Evolutionary conservation across 371 early-diverging fungal species (phyloP).

Genomic region (Umbelopsis sp.): DNA sequence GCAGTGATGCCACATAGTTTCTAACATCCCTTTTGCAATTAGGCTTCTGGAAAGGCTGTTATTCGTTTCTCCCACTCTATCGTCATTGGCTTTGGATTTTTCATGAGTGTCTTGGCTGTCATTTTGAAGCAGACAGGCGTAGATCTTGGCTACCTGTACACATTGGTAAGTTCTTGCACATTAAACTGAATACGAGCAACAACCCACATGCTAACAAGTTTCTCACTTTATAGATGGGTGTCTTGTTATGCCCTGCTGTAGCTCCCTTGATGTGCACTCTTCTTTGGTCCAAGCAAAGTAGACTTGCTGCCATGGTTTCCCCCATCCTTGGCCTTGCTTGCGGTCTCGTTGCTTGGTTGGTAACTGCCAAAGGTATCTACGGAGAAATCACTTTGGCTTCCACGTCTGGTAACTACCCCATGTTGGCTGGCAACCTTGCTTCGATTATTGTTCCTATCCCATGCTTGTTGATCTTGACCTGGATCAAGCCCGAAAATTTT

Average conservation of each 20-base stretch:
- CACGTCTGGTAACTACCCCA: constrained; percentile 67
- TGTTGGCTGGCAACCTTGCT: constrained; percentile 72
- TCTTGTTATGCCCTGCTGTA: constrained; percentile 67
- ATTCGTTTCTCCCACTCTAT: constrained; percentile 61
- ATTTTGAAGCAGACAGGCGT: constrained; percentile 65
- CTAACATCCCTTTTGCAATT: too few species aligned
- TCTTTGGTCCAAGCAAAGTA: constrained; percentile 67
- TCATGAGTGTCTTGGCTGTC: constrained; percentile 69
- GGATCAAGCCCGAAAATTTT: constrained; percentile 63
- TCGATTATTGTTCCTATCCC: constrained; percentile 39
- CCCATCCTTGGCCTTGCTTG: constrained; percentile 55
- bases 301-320: constrained; percentile 54
- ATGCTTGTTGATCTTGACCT: constrained; percentile 31
- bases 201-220: not conserved
- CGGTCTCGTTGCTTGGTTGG: constrained; percentile 66
- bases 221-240: constrained; percentile 58
- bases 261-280: constrained; percentile 65
- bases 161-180: constrained; percentile 28
- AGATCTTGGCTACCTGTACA: constrained; percentile 67
- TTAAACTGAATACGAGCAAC: not conserved
- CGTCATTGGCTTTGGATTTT: constrained; percentile 61
- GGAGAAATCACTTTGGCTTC: constrained; percentile 58
- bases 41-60: constrained; percentile 59
- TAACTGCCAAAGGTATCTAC: constrained; percentile 52
- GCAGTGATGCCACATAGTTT: not conserved